Percentiles rank a stretch among this genome's conserved stretches.
Conservation (phyloP, 495 filamentous ascomycete genomes). For the Hyaloscypha bicolor region DNA sequence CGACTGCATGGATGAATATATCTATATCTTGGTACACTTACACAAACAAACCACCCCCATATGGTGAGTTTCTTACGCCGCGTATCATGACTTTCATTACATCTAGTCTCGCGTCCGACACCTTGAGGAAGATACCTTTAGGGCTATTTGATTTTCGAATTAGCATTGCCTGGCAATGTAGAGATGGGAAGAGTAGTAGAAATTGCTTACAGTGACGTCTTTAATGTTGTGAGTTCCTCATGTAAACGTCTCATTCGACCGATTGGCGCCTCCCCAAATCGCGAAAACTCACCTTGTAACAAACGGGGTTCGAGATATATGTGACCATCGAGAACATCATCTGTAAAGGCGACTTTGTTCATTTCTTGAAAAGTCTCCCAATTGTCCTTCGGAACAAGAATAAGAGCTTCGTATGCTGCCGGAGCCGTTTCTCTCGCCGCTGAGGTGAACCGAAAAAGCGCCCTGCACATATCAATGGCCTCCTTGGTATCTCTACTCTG, state of each 20-base stretch:
- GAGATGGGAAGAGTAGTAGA: background rate
- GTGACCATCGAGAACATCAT: background rate
- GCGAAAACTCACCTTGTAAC: background rate
- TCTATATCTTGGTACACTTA: conserved; percentile 16
- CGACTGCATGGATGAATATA: background rate
- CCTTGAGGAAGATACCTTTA: conserved; percentile 57
- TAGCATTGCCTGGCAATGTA: conserved; percentile 43
- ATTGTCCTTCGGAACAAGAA: background rate
- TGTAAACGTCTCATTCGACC: background rate
- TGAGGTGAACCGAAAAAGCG: background rate
- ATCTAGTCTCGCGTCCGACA: conserved; percentile 55
- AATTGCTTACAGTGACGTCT: background rate
- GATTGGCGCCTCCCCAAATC: background rate
- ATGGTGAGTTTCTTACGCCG: conserved; percentile 58
- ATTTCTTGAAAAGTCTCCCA: background rate
- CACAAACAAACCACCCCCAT: conserved; percentile 63
- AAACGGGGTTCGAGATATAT: background rate
- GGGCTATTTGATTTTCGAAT: conserved; percentile 52
- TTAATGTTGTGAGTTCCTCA: background rate
- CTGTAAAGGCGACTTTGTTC: background rate
- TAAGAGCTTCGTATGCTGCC: background rate
- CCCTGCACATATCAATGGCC: background rate
- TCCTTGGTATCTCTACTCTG: background rate
- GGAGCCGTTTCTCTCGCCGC: background rate
- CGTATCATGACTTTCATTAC: conserved; percentile 60